These are phyloP conservation scores for Phalaenopsis hybrid DNA, from an alignment of 116 monocot genomes.

Conservation along the genomic window DNA sequence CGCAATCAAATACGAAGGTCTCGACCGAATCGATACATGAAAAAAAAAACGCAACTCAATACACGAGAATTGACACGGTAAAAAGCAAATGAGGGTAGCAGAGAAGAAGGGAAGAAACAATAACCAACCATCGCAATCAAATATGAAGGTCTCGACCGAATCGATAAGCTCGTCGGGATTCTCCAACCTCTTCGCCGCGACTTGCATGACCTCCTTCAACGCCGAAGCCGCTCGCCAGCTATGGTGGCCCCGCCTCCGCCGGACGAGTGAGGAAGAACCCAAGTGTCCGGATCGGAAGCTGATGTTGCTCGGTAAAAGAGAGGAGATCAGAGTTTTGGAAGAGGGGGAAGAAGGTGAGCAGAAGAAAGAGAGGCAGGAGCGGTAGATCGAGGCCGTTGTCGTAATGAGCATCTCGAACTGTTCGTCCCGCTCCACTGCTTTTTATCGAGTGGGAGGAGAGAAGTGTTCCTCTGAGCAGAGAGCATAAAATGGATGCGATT, in stretches of 20 bases:
- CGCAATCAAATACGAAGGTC: conserved; percentile 95
- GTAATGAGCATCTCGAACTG: conserved; percentile 4
- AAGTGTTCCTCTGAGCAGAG: no score
- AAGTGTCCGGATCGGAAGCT: background rate
- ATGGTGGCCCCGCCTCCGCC: background rate
- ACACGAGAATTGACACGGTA: background rate
- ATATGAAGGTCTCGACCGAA: conserved; percentile 94
- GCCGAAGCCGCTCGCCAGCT: conserved; percentile 18
- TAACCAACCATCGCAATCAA: conserved; percentile 79
- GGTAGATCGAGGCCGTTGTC: conserved; percentile 8
- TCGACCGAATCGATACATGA: conserved; percentile 30
- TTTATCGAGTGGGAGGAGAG: no score
- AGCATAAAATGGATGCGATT: no score
- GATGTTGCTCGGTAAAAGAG: background rate
- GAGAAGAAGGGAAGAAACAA: background rate
- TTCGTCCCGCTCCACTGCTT: background rate
- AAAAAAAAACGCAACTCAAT: background rate
- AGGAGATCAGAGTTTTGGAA: conserved; percentile 9
- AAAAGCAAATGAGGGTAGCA: background rate
- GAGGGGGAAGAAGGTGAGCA: conserved; percentile 7
- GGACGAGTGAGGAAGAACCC: background rate
- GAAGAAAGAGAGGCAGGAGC: conserved; percentile 9
- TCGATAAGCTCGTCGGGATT: conserved; percentile 71
- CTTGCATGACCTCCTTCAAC: conserved; percentile 12
- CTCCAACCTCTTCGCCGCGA: conserved; percentile 41